Percentiles rank a stretch among this genome's conserved stretches.
phyloP scores from a whole-genome alignment of 108 stramenopile genomes.

The Stephanodiscus triporus region DNA sequence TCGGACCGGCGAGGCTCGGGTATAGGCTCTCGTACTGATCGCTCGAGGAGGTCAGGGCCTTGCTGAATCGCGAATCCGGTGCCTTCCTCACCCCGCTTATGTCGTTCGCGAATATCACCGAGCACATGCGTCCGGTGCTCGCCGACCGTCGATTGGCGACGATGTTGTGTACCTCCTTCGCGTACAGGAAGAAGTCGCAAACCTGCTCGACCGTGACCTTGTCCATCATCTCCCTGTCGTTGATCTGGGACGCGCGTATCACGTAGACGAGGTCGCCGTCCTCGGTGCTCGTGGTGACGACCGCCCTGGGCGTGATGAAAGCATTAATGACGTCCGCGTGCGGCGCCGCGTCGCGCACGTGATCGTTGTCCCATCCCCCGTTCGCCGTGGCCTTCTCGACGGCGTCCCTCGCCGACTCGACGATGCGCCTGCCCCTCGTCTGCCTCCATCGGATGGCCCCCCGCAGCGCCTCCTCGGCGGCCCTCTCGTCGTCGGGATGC shows the following conservation, averaged over 20 bases:
- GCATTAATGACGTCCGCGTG: conserved; percentile 46
- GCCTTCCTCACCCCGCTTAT: conserved; percentile 50
- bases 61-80: conserved; percentile 42
- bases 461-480: conserved; percentile 32
- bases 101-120: conserved; percentile 52
- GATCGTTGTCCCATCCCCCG: conserved; percentile 52
- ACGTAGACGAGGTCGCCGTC: conserved; percentile 57
- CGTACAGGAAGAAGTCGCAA: conserved; percentile 53
- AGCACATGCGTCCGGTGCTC: conserved; percentile 38
- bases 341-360: conserved; percentile 41
- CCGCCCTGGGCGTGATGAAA: conserved; percentile 39
- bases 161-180: conserved; percentile 51
- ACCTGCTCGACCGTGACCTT: conserved; percentile 45
- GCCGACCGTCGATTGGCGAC: conserved; percentile 44
- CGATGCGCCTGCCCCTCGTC: conserved; percentile 39
- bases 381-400: conserved; percentile 45
- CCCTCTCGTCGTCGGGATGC: conserved; percentile 37
- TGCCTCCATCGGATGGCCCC: conserved; percentile 42
- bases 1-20: conserved; percentile 51
- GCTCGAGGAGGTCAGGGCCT: conserved; percentile 47
- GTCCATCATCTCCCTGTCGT: conserved; percentile 52
- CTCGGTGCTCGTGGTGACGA: conserved; percentile 45
- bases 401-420: conserved; percentile 41
- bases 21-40: conserved; percentile 53
- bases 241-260: conserved; percentile 48